Percentiles rank a stretch among this genome's conserved stretches.
Conservation (phyloP, 1,139 yeast species). For the Candida sp. region DNA sequence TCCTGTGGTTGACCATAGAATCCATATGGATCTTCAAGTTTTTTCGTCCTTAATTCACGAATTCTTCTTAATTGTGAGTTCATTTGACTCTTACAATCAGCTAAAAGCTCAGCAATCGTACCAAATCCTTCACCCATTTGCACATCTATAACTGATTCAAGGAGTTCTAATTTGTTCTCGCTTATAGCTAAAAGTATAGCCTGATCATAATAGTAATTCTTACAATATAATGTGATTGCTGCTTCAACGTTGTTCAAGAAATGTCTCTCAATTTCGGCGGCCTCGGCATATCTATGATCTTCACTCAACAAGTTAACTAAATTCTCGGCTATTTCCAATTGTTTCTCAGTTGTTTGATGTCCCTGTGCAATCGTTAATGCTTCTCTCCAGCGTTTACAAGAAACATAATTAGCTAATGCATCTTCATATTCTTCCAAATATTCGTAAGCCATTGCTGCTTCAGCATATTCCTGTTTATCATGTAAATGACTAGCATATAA, state of each 20-base stretch:
- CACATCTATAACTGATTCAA: slow-evolving; percentile 63
- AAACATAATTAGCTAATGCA: slow-evolving; percentile 69
- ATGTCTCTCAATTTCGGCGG: slow-evolving; percentile 73
- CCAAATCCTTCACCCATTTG: slow-evolving; percentile 88
- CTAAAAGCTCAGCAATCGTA: slow-evolving; percentile 77
- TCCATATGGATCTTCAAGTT: slow-evolving; percentile 78
- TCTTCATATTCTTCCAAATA: slow-evolving; percentile 50
- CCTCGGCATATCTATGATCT: slow-evolving; percentile 73
- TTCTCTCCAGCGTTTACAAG: slow-evolving; percentile 81
- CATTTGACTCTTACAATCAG: slow-evolving; percentile 88
- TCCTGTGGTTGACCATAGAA: slow-evolving; percentile 64
- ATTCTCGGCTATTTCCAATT: slow-evolving; percentile 47
- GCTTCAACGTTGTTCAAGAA: slow-evolving; percentile 59
- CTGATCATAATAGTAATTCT: slow-evolving; percentile 69
- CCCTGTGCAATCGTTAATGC: slow-evolving; percentile 62
- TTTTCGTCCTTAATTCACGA: slow-evolving; percentile 81
- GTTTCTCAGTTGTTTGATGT: slow-evolving; percentile 30
- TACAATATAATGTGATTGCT: slow-evolving; percentile 68
- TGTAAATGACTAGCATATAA: slow-evolving; percentile 63
- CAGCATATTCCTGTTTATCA: slow-evolving; percentile 52
- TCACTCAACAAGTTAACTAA: slow-evolving; percentile 61
- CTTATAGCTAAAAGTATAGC: slow-evolving; percentile 66
- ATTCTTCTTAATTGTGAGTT: slow-evolving; percentile 80
- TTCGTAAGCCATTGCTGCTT: slow-evolving; percentile 81
- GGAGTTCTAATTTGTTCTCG: slow-evolving; percentile 39